phyloP scores from a whole-genome alignment of 2,329 filamentous ascomycete species.

The Aspergillus sp. region DNA sequence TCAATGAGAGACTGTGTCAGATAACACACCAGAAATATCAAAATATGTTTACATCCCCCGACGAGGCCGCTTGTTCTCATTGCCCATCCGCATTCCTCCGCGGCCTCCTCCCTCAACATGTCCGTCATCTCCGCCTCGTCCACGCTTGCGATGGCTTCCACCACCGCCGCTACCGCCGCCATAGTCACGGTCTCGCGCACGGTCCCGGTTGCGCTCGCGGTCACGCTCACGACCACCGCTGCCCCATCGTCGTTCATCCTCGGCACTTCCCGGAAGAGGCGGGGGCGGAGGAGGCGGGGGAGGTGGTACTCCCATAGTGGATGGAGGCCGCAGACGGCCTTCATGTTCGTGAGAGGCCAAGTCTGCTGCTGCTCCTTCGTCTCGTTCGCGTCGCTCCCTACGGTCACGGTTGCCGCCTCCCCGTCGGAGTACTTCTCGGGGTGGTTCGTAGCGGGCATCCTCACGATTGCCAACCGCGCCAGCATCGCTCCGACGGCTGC shows the following conservation, averaged over 20 bases:
- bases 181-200: slow-evolving; percentile 27
- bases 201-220: slow-evolving; percentile 30
- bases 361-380: slow-evolving; percentile 20
- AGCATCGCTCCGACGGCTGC: slow-evolving; percentile 27
- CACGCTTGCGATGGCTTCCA: slow-evolving; percentile 30
- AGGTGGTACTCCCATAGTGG: slow-evolving; percentile 24
- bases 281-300: slow-evolving; percentile 26
- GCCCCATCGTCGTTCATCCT: slow-evolving; percentile 30
- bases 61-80: slow-evolving; percentile 37
- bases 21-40: slow-evolving; percentile 6
- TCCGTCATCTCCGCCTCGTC: slow-evolving; percentile 29
- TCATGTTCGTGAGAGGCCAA: slow-evolving; percentile 20
- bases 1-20: slow-evolving; percentile 3
- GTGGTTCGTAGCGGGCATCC: slow-evolving; percentile 14
- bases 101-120: slow-evolving; percentile 22
- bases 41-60: slow-evolving; percentile 24
- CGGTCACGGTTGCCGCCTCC: slow-evolving; percentile 27
- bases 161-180: slow-evolving; percentile 22
- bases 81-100: slow-evolving; percentile 32
- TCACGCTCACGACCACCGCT: slow-evolving; percentile 30
- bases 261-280: slow-evolving; percentile 16
- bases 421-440: slow-evolving; percentile 23
- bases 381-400: slow-evolving; percentile 30
- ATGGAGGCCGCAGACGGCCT: slow-evolving; percentile 28
- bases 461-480: slow-evolving; percentile 15